These are phyloP conservation scores for Schizochytrium sp. DNA, from an alignment of 108 stramenopile genomes.

Conservation along the genomic window DNA sequence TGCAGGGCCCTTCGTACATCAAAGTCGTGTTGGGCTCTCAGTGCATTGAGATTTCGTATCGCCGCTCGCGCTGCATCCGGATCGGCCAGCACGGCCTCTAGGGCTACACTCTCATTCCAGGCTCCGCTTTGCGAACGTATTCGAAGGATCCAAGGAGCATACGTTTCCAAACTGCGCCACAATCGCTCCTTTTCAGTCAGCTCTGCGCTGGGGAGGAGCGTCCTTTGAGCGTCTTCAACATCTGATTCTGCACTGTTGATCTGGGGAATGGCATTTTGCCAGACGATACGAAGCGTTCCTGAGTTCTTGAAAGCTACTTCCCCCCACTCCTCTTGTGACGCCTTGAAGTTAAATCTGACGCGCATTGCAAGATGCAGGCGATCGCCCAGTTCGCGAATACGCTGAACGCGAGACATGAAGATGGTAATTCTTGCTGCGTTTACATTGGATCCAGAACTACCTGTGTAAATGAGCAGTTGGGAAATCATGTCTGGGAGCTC, in stretches of 20 bases:
- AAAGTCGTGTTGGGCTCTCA: background rate
- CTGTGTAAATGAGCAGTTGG: background rate
- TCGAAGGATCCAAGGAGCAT: conserved; percentile 1
- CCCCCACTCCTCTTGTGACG: background rate
- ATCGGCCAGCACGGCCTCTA: background rate
- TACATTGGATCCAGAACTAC: background rate
- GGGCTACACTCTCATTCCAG: background rate
- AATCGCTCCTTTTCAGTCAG: background rate
- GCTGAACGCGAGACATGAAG: background rate
- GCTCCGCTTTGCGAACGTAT: background rate
- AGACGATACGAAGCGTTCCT: background rate
- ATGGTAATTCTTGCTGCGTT: background rate
- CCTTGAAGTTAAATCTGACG: background rate
- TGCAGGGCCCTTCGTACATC: background rate
- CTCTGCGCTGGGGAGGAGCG: background rate
- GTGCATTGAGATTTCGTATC: background rate
- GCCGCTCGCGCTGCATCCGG: background rate
- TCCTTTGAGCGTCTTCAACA: background rate
- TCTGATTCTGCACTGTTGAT: background rate
- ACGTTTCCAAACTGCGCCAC: background rate
- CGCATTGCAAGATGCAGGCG: background rate
- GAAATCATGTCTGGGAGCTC: conserved; percentile 2
- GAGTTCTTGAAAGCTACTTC: background rate
- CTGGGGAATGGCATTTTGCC: background rate
- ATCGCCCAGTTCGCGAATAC: background rate